Evolutionary conservation across 148 eudicot genomes (phyloP).

Genomic region (Rhododendron kiyosumense): DNA sequence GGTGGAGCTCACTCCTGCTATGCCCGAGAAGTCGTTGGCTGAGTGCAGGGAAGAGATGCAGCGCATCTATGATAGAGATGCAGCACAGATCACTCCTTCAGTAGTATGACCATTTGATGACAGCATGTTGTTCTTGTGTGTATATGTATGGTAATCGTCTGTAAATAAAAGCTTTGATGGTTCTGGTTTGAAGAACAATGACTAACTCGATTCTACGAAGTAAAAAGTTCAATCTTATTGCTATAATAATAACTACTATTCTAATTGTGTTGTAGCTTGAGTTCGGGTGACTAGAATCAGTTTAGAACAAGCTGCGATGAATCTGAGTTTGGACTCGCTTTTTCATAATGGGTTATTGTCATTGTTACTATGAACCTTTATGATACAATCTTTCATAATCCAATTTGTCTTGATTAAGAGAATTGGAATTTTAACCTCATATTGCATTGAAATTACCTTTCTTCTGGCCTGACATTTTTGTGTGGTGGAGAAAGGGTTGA

Average conservation of each 20-base stretch:
- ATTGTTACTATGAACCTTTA: background rate
- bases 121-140: background rate
- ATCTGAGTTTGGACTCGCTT: background rate
- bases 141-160: background rate
- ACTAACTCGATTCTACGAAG: background rate
- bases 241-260: background rate
- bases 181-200: background rate
- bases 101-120: background rate
- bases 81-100: too few species aligned
- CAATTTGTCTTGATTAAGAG: background rate
- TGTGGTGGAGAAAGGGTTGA: background rate
- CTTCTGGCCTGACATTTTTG: background rate
- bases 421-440: background rate
- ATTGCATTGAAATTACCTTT: background rate
- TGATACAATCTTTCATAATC: background rate
- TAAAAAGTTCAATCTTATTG: conserved; percentile 2
- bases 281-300: background rate
- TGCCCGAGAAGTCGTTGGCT: conserved; percentile 69
- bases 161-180: background rate
- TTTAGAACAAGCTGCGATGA: background rate
- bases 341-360: background rate
- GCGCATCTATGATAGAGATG: conserved; percentile 59
- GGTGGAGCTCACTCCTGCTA: conserved; percentile 69
- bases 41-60: conserved; percentile 91
- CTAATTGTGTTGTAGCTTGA: background rate